These are phyloP conservation scores for Esteya vermicola DNA, from an alignment of 2,329 filamentous ascomycete genomes.

Conservation along the genomic window DNA sequence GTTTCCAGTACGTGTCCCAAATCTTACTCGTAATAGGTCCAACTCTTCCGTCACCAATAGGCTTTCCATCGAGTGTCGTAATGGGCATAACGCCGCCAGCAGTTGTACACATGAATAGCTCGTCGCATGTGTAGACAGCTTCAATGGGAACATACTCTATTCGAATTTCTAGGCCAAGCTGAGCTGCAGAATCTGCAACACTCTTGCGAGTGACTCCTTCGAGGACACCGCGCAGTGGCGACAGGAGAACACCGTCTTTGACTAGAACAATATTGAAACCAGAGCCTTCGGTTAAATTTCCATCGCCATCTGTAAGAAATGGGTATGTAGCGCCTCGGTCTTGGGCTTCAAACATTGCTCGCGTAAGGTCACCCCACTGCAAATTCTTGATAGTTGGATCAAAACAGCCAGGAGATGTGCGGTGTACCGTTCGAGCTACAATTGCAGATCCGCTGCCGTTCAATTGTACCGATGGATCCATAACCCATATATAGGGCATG, in stretches of 20 bases:
- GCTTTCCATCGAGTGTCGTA: constrained; percentile 26
- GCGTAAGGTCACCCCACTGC: constrained; percentile 33
- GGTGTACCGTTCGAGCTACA: constrained; percentile 14
- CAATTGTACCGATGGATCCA: constrained; percentile 28
- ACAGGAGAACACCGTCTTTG: constrained; percentile 29
- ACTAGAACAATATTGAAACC: constrained; percentile 26
- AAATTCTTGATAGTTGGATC: constrained; percentile 38
- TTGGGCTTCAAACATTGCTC: constrained; percentile 26
- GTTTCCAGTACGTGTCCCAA: constrained; percentile 35
- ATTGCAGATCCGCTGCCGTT: constrained; percentile 27
- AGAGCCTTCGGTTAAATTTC: constrained; percentile 31
- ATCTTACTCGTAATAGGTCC: constrained; percentile 30
- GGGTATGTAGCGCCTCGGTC: constrained; percentile 32
- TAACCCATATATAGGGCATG: constrained; percentile 33
- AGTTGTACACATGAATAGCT: constrained; percentile 38
- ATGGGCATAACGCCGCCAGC: constrained; percentile 40
- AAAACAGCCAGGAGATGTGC: constrained; percentile 26
- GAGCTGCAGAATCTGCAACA: constrained; percentile 27
- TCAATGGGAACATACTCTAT: constrained; percentile 27
- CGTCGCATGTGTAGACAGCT: constrained; percentile 26
- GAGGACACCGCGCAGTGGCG: constrained; percentile 30
- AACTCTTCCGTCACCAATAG: constrained; percentile 25
- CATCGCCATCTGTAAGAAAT: constrained; percentile 34
- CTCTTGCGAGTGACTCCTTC: constrained; percentile 33
- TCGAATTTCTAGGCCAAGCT: constrained; percentile 19